Evolutionary conservation across 176 grass and related monocot species (phyloP), one percentile per base, ranked within the genome.

Genomic region (Neostapfia colusana): DNA sequence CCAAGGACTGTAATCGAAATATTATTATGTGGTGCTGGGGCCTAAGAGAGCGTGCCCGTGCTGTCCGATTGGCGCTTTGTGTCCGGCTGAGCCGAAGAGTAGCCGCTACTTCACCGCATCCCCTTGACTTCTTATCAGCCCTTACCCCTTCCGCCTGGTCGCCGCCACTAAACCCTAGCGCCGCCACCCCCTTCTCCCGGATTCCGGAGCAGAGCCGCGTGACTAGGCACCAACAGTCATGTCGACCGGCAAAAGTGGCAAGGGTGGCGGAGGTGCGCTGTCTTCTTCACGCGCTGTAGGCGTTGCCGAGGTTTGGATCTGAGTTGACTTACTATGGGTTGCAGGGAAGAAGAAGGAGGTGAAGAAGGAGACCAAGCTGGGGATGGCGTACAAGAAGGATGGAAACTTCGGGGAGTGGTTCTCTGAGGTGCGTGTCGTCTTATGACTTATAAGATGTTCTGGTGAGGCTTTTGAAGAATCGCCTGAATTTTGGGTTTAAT

Each of bases 361-460:
- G 63, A 97, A 97, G 84, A 97, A 97, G 85, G 94, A 97, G 75
- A 97, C 94, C 5, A 86, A 90, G 62, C 86, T 97, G 5, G 90
- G 94, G 38, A 83, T 97, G 88, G 85, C 84, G 7, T 85, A 74
- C 62, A 97, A 93, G 84, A 97, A 97, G 72, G 86, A 91, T 36
- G 88, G 89, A 14, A 91, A 93, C 80, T 97, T 97, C 54, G 94
- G 94, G 63, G 90, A 91, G 72, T 97, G 94, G 94, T 97, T 93
- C 82, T 97, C 94, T 6, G 94, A 97, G 94, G 94, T 65, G 1
- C 46, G 28, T 70, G 56, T 12, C 4, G 24, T 70, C 56, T 10
- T 62, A 48, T 18, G 34, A 38, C 3, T 10, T 62, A 48, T 14
- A 20, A 38, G 6, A 4, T 4, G 41, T 8, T 8, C 5, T 18